Base-by-base conservation (phyloP, 495 filamentous ascomycete species). In the Trichoderma gamsii region DNA sequence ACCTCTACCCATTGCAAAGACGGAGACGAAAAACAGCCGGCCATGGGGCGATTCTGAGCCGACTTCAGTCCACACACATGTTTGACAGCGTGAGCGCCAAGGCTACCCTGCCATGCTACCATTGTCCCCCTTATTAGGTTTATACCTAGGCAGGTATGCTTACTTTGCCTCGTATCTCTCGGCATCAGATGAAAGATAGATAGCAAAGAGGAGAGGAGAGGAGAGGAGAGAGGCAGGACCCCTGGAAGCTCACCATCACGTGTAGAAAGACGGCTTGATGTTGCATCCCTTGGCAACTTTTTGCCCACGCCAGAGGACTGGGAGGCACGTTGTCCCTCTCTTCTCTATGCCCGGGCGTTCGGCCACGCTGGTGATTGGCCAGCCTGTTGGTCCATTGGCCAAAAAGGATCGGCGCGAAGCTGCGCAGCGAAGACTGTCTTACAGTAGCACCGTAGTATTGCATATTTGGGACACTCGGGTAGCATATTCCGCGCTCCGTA, bases 41-140 rank as follows among this genome's bases (percentile, higher is more conserved):
- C 7, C 12, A 61, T 61, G 56, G 56, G 25, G 16, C 56, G 56
- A 61, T 61, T 27, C 56, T 61, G 56, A 32, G 23, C 25, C 25
- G 12, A 32, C 23, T 21, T 61, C 16, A 25, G 15, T 59, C 51
- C 23, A 27, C n/a, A 59, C 9, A 13, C 52, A 11, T 21, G 25
- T 8, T 61, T 29, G 16, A 13, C n/a, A 61, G 56, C 56, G 56
- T 52, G 49, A 52, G 49, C 56, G 56, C 27, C 56, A 61, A 61
- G 27, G 56, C 51, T 56, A 49, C 44, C 44, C 44, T 49, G 16
- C 56, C 56, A 29, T 32, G 23, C 16, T 4, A 29, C 56, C 25
- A 21, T 49, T n/a, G 15, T 5, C 15, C 15, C 44, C n/a, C n/a
- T 18, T 18, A 18, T 18, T n/a, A 49, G 44, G 15, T 49, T 49